Evolutionary conservation across 768 basidiomycete species (phyloP).

Genomic region (Tephrocybe sp.): DNA sequence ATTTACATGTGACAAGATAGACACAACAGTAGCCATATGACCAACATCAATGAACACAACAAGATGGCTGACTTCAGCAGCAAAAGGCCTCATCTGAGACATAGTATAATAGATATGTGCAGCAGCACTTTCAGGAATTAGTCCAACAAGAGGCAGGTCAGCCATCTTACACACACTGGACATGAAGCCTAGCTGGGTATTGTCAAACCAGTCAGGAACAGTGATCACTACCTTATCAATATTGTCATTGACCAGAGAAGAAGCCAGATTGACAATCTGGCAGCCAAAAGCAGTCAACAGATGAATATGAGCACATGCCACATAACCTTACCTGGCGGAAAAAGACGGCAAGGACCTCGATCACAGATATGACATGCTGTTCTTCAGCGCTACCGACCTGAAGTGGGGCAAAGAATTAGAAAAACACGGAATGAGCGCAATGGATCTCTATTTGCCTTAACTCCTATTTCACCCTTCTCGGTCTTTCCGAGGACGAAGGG

Average conservation of each 20-base stretch:
- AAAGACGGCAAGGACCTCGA: background rate
- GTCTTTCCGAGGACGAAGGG: background rate
- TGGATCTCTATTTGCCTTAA: background rate
- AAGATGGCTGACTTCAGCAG: too few species aligned
- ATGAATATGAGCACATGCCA: too few species aligned
- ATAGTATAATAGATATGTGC: background rate
- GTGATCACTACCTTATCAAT: background rate
- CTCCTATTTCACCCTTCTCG: background rate
- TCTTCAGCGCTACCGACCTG: background rate
- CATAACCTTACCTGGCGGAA: too few species aligned
- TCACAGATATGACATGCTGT: background rate
- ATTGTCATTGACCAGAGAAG: background rate
- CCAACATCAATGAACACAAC: conserved; percentile 1
- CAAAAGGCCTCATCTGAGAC: background rate
- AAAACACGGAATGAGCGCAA: background rate
- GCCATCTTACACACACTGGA: background rate
- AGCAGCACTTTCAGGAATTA: background rate
- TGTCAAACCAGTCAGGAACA: background rate
- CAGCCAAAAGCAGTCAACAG: background rate
- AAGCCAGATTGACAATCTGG: background rate
- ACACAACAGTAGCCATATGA: background rate
- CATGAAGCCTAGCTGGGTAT: background rate
- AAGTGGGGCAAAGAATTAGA: background rate
- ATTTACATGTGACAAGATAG: background rate
- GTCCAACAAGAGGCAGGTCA: background rate